These are phyloP conservation scores for Cadophora luteo-olivacea DNA, from an alignment of 2,329 filamentous ascomycete genomes.

Conservation along the genomic window DNA sequence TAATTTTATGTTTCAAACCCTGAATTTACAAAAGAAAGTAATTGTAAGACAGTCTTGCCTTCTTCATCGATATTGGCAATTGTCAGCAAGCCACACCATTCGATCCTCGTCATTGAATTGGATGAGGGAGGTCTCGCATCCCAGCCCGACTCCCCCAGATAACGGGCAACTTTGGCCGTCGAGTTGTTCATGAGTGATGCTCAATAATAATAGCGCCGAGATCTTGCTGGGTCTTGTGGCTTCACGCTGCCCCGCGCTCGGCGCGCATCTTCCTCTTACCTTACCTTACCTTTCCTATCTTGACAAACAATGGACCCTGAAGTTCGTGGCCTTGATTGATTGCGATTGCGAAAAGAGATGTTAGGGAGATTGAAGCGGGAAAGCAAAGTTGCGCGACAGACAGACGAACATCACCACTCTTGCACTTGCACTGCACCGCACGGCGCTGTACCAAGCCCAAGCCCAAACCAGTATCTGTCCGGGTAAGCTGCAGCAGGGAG, in stretches of 20 bases:
- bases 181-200: background rate
- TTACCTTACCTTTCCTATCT: background rate
- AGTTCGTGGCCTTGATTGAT: conserved; percentile 1
- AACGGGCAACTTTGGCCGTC: conserved; percentile 21
- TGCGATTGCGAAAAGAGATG: conserved; percentile 12
- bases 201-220: conserved; percentile 16
- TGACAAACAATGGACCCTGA: conserved; percentile 13
- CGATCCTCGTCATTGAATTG: background rate
- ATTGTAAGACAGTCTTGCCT: background rate
- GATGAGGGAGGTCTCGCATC: background rate
- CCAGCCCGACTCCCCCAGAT: conserved; percentile 8
- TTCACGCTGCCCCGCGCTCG: conserved; percentile 14
- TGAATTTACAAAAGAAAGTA: background rate
- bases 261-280: conserved; percentile 7
- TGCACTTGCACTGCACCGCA: background rate
- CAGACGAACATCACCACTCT: background rate
- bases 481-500: background rate
- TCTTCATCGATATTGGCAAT: background rate
- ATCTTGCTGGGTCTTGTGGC: conserved; percentile 3
- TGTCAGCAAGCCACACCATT: conserved; percentile 3
- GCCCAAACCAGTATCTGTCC: background rate
- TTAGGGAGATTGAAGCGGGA: conserved; percentile 4
- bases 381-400: conserved; percentile 21
- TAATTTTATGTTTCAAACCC: background rate
- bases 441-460: background rate